Base-by-base conservation (phyloP, 176 grass and related monocot species). In the Rhynchospora tenuis region DNA sequence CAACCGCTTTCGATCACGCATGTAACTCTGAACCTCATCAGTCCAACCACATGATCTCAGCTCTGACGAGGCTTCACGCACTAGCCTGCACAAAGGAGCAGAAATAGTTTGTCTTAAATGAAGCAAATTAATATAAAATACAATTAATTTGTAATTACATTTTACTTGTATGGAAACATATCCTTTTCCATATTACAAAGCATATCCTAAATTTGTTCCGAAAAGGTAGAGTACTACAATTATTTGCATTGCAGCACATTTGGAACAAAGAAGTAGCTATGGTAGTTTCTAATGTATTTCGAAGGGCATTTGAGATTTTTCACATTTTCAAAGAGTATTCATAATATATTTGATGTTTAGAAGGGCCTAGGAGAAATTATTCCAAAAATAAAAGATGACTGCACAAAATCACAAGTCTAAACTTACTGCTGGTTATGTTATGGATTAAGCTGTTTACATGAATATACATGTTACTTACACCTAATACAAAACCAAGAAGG, bases 11-110 rank as follows among this genome's bases (percentile, higher is more conserved):
- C 67, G 78, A 20, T 84, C 67, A 29, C 80, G 84, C 93, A 99
- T 99, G 66, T 87, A 99, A 85, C 86, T 89, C 77, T 19, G 28
- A 46, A 99, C 93, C 45, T 82, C 80, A 88, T 99, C 86, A 63
- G 87, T 86, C 97, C 97, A 95, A 70, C 20, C 86, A 87, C 86
- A 99, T 0, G 62, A 83, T n/a, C 69, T 85, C 83, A 99, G 89
- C 86, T 89, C 89, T 73, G 91, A 93, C 51, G 51, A 57, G 63
- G 91, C 93, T 88, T 88, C 88, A 69, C 61, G 31, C 43, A 68
- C 85, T 82, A 99, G 93, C 86, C 97, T 99, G 54, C 48, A 69
- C 50, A 81, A 0, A 31, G 23, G 50, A 77, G 48, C 23, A 55
- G 8, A 71, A 38, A 15, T 29, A 45, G n/a, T 45, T n/a, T 22